These are phyloP conservation scores for Fragilaria crotonensis DNA, from an alignment of 108 stramenopile genomes.

Conservation along the genomic window DNA sequence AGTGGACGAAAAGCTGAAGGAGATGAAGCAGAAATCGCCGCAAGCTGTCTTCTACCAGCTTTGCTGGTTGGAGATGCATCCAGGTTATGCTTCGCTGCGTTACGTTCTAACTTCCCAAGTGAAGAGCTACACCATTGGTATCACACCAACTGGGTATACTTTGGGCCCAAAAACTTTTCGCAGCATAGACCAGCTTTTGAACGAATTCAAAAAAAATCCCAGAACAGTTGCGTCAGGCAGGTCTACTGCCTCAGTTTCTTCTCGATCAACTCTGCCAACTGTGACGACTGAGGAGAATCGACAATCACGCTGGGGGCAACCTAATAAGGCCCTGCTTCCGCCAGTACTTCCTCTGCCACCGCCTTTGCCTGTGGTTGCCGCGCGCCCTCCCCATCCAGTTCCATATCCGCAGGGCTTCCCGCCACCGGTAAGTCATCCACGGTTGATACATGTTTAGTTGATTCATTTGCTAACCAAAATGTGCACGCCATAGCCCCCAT, in stretches of 20 bases:
- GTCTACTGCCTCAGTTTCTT: background rate
- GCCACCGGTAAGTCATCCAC: conserved; percentile 13
- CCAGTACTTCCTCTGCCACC: background rate
- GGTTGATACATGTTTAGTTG: conserved; percentile 11
- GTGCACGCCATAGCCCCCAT: conserved; percentile 4
- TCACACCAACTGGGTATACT: conserved; percentile 72
- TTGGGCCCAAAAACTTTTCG: conserved; percentile 53
- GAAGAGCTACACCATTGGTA: conserved; percentile 65
- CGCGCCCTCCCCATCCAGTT: background rate
- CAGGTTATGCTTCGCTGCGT: conserved; percentile 71
- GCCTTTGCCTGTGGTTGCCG: conserved; percentile 1
- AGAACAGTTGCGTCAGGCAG: conserved; percentile 17
- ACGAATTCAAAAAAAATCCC: conserved; percentile 85
- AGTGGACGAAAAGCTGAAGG: conserved; percentile 58
- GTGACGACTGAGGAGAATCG: background rate
- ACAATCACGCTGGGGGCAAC: conserved; percentile 1
- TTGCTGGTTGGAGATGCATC: conserved; percentile 83
- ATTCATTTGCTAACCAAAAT: background rate
- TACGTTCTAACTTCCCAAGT: conserved; percentile 59
- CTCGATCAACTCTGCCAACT: background rate
- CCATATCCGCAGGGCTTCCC: conserved; percentile 11
- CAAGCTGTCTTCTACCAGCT: conserved; percentile 57
- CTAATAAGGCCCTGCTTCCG: background rate
- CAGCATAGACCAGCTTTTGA: conserved; percentile 60
- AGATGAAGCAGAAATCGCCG: conserved; percentile 50